These are phyloP conservation scores for Taiozyma onychis DNA, from an alignment of 1,139 yeast species.

Conservation along the genomic window DNA sequence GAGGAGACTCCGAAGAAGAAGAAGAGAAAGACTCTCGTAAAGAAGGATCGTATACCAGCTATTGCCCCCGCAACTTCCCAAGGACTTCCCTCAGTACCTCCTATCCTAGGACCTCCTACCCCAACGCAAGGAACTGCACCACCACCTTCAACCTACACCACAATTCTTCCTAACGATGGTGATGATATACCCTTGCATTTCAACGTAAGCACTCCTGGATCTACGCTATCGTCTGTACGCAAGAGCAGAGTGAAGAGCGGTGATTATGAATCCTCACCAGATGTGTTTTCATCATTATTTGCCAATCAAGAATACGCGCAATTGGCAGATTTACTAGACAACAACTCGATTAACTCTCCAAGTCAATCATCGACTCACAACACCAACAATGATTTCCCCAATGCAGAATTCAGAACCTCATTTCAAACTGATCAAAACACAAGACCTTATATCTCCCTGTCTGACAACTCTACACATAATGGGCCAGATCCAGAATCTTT, in stretches of 20 bases:
- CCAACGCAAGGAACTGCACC: neutral
- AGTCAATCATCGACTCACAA: slow-evolving; percentile 18
- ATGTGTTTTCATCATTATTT: slow-evolving; percentile 28
- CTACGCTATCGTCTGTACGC: neutral
- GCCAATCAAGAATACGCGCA: slow-evolving; percentile 25
- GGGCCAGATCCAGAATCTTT: slow-evolving; percentile 9
- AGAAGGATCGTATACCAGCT: neutral
- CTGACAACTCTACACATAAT: slow-evolving; percentile 21
- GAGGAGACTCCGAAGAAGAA: neutral
- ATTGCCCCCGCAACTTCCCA: neutral
- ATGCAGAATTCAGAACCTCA: slow-evolving; percentile 22
- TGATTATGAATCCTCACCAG: slow-evolving; percentile 27
- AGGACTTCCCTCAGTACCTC: too few species aligned
- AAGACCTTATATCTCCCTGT: slow-evolving; percentile 24
- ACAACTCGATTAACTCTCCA: slow-evolving; percentile 15
- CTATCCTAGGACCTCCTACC: too few species aligned
- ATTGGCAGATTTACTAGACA: slow-evolving; percentile 22
- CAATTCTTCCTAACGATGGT: slow-evolving; percentile 4
- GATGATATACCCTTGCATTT: neutral
- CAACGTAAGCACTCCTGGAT: neutral
- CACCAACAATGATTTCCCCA: slow-evolving; percentile 8
- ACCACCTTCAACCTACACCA: neutral
- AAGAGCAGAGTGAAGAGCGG: neutral
- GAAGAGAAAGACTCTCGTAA: neutral
- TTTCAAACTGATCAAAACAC: slow-evolving; percentile 24